A percentile compares a stretch with the other conserved stretches of the same genome.
These are phyloP conservation scores for Blastobotrys muscicola DNA, from an alignment of 805 yeast genomes.

Conservation along the genomic window DNA sequence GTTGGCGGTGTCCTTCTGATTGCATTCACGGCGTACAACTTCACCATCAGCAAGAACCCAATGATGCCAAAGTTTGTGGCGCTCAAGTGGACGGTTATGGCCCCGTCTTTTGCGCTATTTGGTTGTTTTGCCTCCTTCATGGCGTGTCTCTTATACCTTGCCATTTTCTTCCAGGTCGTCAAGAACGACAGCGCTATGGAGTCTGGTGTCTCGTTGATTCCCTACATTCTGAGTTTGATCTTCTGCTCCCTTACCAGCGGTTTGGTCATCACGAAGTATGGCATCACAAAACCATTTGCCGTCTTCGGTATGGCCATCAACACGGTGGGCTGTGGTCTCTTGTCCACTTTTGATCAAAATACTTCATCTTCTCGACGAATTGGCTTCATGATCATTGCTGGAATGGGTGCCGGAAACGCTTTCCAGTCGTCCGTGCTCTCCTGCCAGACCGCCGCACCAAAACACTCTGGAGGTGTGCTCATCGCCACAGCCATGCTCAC, in stretches of 20 bases:
- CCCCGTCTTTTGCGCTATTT: conserved; percentile 31
- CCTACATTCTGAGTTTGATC: no score
- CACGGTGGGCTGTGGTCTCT: conserved; percentile 37
- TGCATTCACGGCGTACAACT: conserved; percentile 27
- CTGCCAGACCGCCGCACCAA: conserved; percentile 44
- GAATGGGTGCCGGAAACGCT: conserved; percentile 30
- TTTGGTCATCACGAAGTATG: no score
- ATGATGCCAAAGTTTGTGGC: conserved; percentile 21
- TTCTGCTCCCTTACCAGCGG: conserved; percentile 32
- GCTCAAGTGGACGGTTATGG: conserved; percentile 5
- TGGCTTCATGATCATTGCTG: conserved; percentile 38
- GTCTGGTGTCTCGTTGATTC: conserved; percentile 35
- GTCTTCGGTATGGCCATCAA: conserved; percentile 29
- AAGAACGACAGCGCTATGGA: conserved; percentile 31
- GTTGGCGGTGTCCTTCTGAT: conserved; percentile 36
- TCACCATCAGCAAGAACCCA: conserved; percentile 30
- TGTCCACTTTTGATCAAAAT: conserved; percentile 32
- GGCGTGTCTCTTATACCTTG: conserved; percentile 37
- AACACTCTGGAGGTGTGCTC: conserved; percentile 39
- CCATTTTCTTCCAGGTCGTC: conserved; percentile 40
- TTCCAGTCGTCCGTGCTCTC: conserved; percentile 36
- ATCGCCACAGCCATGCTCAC: conserved; percentile 37
- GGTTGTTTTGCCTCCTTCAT: conserved; percentile 40
- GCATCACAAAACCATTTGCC: conserved; percentile 36
- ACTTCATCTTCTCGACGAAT: conserved; percentile 29